Conservation (phyloP, 2,329 filamentous ascomycete species). For the Ceratocystis destructans region DNA sequence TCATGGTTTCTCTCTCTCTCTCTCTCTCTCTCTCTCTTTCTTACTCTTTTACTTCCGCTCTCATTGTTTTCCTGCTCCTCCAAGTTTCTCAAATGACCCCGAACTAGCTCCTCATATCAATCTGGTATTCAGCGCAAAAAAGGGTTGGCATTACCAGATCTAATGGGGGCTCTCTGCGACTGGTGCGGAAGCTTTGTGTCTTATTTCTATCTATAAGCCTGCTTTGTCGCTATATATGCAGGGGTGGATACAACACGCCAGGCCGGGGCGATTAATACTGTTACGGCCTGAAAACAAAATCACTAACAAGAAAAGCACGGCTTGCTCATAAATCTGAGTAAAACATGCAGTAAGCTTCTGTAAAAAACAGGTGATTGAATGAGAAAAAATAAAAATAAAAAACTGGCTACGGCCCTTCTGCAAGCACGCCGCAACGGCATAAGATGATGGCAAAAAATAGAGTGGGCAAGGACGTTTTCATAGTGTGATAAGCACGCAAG, state of each 20-base stretch:
- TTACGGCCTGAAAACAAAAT: neutral
- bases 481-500: neutral
- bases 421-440: neutral
- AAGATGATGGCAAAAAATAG: neutral
- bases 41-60: neutral
- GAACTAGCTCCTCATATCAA: neutral
- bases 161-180: neutral
- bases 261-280: neutral
- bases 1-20: neutral
- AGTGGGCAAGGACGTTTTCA: neutral
- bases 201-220: neutral
- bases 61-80: neutral
- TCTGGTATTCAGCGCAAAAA: neutral
- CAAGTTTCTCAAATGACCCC: neutral
- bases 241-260: neutral
- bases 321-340: neutral
- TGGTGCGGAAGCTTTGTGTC: conserved; percentile 4
- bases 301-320: neutral
- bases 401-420: neutral
- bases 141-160: neutral
- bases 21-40: neutral
- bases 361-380: neutral
- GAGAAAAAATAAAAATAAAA: neutral
- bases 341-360: neutral
- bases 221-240: neutral